phyloP scores from a whole-genome alignment of 108 stramenopile species.

The Nitzschia sp. region DNA sequence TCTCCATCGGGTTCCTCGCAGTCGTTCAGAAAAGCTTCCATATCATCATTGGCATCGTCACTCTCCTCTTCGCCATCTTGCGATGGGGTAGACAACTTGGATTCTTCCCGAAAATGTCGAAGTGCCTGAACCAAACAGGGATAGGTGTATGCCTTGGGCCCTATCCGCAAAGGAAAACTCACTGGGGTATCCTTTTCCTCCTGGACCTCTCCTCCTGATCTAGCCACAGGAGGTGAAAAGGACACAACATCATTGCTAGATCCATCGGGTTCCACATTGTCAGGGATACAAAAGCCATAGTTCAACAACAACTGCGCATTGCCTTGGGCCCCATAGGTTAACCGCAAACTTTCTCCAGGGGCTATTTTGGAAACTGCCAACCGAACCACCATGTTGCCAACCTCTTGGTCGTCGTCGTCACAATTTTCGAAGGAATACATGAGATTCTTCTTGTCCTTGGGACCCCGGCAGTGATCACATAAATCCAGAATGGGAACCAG shows the following conservation, averaged over 20 bases:
- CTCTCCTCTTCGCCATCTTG: background rate
- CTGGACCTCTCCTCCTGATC: background rate
- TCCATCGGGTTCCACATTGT: constrained; percentile 83
- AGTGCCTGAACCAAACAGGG: constrained; percentile 57
- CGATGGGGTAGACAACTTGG: no score
- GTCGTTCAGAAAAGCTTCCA: constrained; percentile 41
- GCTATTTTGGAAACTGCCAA: constrained; percentile 14
- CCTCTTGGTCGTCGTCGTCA: no score
- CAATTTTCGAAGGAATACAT: constrained; percentile 28
- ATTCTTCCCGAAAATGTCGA: constrained; percentile 31
- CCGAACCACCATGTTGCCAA: constrained; percentile 16
- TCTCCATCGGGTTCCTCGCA: constrained; percentile 30
- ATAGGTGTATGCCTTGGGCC: constrained; percentile 80
- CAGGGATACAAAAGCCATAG: constrained; percentile 72
- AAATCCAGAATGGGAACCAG: constrained; percentile 77
- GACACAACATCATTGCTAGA: constrained; percentile 80
- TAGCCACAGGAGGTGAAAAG: constrained; percentile 10
- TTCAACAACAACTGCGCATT: constrained; percentile 65
- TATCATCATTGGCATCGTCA: constrained; percentile 22
- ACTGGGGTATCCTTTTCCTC: background rate
- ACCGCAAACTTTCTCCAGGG: constrained; percentile 45
- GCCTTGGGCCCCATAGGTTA: constrained; percentile 79
- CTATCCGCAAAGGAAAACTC: constrained; percentile 41
- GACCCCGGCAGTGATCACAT: constrained; percentile 72
- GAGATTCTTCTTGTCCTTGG: constrained; percentile 8